These are phyloP conservation scores for Cryptococcus deneoformans DNA, from an alignment of 1,284 basidiomycete genomes.

Conservation along the genomic window DNA sequence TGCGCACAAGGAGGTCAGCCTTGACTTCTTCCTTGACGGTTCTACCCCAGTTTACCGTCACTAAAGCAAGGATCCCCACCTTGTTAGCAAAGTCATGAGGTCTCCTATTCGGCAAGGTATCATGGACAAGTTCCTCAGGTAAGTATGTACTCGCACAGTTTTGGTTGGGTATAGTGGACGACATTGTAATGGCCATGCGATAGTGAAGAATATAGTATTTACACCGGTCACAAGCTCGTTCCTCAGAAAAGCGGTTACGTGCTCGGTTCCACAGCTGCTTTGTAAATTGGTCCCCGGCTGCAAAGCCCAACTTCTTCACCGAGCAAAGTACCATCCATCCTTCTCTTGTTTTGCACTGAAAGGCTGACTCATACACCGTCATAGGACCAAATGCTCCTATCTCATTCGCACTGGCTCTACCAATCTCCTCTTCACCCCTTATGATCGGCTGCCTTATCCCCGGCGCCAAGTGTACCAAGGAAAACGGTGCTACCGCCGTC, in stretches of 20 bases:
- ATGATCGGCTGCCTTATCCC: slow-evolving; percentile 12
- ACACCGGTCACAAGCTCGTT: slow-evolving; percentile 8
- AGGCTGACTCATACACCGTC: neutral
- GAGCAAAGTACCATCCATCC: slow-evolving; percentile 2
- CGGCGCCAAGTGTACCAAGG: slow-evolving; percentile 3
- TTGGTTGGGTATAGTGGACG: neutral
- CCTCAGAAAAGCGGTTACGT: slow-evolving; percentile 8
- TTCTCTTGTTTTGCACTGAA: neutral
- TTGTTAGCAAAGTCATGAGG: slow-evolving; percentile 2
- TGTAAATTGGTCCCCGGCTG: slow-evolving; percentile 9
- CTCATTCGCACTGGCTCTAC: neutral
- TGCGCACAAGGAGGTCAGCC: slow-evolving; percentile 7
- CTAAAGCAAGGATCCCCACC: slow-evolving; percentile 4
- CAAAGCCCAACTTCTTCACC: slow-evolving; percentile 10
- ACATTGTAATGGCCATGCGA: neutral
- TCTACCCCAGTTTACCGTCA: slow-evolving; percentile 9
- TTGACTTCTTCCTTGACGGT: slow-evolving; percentile 11
- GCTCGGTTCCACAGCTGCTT: slow-evolving; percentile 8
- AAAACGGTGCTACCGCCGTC: slow-evolving; percentile 11
- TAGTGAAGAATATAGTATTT: slow-evolving; percentile 8
- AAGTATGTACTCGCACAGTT: neutral
- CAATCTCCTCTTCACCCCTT: slow-evolving; percentile 8
- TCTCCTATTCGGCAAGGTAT: slow-evolving; percentile 10
- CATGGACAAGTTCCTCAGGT: slow-evolving; percentile 12
- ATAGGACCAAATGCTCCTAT: slow-evolving; percentile 11